Evolutionary conservation across 441 rosid species (phyloP).

Genomic region (Raphanus hybrid): DNA sequence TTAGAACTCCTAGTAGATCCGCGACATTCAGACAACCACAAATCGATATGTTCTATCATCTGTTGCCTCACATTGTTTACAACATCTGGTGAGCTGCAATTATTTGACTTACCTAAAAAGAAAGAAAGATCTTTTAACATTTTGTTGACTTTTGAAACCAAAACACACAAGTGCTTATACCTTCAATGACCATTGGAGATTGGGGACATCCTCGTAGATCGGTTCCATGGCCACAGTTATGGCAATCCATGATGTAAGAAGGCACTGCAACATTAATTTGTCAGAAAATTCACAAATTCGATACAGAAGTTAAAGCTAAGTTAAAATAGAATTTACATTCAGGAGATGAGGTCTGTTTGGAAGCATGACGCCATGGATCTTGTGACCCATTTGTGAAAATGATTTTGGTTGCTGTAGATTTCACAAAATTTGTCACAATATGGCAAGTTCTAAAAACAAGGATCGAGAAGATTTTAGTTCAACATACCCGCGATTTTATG

Average conservation of each 20-base stretch:
- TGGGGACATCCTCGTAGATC: slow-evolving; percentile 95
- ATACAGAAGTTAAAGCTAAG: slow-evolving; percentile 4
- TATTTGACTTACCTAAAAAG: slow-evolving; percentile 65
- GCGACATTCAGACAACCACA: slow-evolving; percentile 84
- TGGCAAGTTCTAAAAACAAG: background rate
- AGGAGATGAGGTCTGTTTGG: slow-evolving; percentile 71
- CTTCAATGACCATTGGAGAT: slow-evolving; percentile 68
- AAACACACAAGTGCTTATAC: slow-evolving; percentile 38
- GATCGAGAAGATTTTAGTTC: background rate
- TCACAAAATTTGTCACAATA: background rate
- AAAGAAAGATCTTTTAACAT: background rate
- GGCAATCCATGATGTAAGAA: slow-evolving; percentile 69
- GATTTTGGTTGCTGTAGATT: slow-evolving; percentile 73
- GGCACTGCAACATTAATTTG: slow-evolving; percentile 60
- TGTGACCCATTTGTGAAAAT: slow-evolving; percentile 85
- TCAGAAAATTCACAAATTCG: background rate
- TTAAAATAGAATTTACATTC: slow-evolving; percentile 55
- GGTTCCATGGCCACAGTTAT: slow-evolving; percentile 86
- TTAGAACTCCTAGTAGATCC: slow-evolving; percentile 47
- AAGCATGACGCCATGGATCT: slow-evolving; percentile 97
- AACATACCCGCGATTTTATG: slow-evolving; percentile 67
- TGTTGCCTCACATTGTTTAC: slow-evolving; percentile 77
- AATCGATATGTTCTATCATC: slow-evolving; percentile 63
- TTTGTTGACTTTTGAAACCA: background rate
- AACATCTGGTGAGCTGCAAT: slow-evolving; percentile 75